phyloP scores from a whole-genome alignment of 257 asterid genomes.

The Dorcoceras hygrometricum region DNA sequence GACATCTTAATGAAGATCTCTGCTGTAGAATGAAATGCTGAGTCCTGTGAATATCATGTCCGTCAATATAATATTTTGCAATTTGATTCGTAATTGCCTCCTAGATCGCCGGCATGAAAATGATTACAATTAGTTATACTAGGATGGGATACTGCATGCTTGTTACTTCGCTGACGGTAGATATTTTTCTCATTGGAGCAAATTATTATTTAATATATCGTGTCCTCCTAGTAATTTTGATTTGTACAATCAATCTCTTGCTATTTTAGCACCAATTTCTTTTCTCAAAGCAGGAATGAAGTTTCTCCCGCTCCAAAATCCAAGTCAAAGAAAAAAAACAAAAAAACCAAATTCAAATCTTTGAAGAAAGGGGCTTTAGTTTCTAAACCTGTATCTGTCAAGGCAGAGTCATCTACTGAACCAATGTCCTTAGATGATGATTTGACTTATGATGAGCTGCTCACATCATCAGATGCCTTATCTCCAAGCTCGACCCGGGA shows the following conservation, averaged over 20 bases:
- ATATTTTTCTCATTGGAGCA: conserved; percentile 8
- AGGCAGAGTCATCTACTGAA: conserved; percentile 62
- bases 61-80: not conserved
- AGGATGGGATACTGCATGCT: conserved; percentile 9
- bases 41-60: not conserved
- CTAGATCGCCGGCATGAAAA: not conserved
- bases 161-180: not conserved
- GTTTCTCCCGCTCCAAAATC: conserved; percentile 42
- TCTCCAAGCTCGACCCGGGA: conserved; percentile 57
- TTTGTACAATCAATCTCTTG: not conserved
- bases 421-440: conserved; percentile 64
- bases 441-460: conserved; percentile 47
- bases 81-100: conserved; percentile 1
- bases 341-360: conserved; percentile 88
- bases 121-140: not conserved
- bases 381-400: conserved; percentile 49
- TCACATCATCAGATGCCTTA: conserved; percentile 52
- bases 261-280: conserved; percentile 13
- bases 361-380: conserved; percentile 80
- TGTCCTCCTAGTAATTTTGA: conserved; percentile 6
- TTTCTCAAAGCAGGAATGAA: conserved; percentile 53
- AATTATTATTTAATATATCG: not conserved
- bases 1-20: not conserved
- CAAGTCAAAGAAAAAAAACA: conserved; percentile 78
- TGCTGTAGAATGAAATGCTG: not conserved